phyloP scores from a whole-genome alignment of 306 rosid species.

The Malus domestica region DNA sequence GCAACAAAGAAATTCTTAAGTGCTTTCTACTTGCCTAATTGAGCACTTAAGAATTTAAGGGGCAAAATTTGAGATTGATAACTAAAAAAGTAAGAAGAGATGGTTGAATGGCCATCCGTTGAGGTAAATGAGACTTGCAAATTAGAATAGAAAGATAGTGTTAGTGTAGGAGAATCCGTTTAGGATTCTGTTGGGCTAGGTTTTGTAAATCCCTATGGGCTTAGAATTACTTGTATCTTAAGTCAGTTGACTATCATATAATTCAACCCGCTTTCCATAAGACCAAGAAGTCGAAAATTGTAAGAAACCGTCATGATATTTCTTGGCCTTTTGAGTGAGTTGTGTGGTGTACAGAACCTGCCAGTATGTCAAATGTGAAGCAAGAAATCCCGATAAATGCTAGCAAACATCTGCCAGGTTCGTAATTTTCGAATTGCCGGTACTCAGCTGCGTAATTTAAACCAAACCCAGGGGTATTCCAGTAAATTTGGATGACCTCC shows the following conservation, averaged over 20 bases:
- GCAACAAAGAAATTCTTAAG: not conserved
- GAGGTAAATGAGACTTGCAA: not conserved
- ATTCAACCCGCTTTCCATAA: conserved; percentile 54
- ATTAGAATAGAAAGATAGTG: conserved; percentile 11
- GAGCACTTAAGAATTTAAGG: not conserved
- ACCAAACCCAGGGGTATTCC: not conserved
- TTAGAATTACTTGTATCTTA: too few relatives aligned
- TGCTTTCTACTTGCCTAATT: too few relatives aligned
- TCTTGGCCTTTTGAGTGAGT: conserved; percentile 78
- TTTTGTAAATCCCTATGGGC: too few relatives aligned
- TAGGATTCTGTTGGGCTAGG: too few relatives aligned
- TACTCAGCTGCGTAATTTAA: not conserved
- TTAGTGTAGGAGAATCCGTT: too few relatives aligned
- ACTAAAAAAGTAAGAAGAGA: not conserved
- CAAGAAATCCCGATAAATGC: not conserved
- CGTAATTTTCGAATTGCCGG: not conserved
- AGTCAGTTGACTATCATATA: too few relatives aligned
- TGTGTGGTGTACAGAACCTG: conserved; percentile 74
- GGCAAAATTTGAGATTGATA: not conserved
- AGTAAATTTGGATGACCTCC: not conserved
- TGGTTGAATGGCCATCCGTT: not conserved
- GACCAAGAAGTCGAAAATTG: conserved; percentile 41
- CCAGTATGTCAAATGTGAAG: conserved; percentile 13
- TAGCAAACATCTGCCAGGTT: not conserved
- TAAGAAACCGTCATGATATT: conserved; percentile 74